Base-by-base conservation (phyloP, 192 early-diverging fungal genomes). In the Entomortierella parvispora region DNA sequence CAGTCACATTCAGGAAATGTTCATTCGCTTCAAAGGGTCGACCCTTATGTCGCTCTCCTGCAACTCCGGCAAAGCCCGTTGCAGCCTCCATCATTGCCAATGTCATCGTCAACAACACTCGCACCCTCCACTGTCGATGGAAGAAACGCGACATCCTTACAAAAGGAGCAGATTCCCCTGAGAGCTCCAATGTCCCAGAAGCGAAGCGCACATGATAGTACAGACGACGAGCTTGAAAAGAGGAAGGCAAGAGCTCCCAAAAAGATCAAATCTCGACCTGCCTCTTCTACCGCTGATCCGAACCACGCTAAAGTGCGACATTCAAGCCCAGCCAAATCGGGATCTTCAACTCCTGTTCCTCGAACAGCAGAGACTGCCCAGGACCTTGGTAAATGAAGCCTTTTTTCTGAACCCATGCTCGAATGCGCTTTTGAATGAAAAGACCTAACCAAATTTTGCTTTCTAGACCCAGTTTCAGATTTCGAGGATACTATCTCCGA, bases 11-110 rank as follows among this genome's bases (percentile, higher is more conserved):
- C 33, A 0, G 43, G 52, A 4, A 23, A 22, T 49, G 31, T 31
- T 3, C 51, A 63, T 40, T 31, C 56, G 28, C 37, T 77, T 31
- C 66, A 58, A 6, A 23, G 1, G 33, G 64, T 77, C 29, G 49
- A 77, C 5, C 65, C 65, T n/a, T 58, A 46, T n/a, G 44, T 66
- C 22, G 26, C 49, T 1, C 53, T 75, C 18, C 8, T 60, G 33
- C 29, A 61, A 31, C 23, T 72, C 22, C 17, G 28, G 20, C 15
- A 42, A 29, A 44, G 25, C 7, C 42, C 25, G 20, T 2, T 33
- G 5, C 11, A 4, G 33, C 40, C 25, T 3, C 22, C 42, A 57
- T 8, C n/a, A n/a, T n/a, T n/a, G n/a, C n/a, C n/a, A n/a, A n/a
- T n/a, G n/a, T n/a, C n/a, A n/a, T n/a, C n/a, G n/a, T n/a, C n/a